Conservation (phyloP, 306 rosid species). For the Fragaria nilgerrensis region DNA sequence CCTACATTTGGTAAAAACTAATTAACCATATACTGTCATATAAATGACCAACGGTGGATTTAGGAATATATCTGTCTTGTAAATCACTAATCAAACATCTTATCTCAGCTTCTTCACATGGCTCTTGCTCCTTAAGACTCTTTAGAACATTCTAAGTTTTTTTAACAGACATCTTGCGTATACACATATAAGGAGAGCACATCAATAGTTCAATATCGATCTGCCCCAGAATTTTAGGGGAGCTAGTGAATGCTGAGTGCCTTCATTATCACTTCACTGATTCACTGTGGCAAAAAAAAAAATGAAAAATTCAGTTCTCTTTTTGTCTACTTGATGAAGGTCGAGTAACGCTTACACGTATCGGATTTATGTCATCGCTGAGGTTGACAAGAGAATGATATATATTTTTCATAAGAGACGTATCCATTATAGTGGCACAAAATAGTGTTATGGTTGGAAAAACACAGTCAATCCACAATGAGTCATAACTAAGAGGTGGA, state of each 20-base stretch:
- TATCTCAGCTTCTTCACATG: background rate
- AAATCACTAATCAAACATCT: background rate
- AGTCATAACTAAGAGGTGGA: background rate
- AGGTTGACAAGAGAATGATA: background rate
- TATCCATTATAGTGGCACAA: background rate
- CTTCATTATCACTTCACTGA: background rate
- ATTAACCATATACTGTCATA: background rate
- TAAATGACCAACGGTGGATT: background rate
- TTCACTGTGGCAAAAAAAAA: background rate
- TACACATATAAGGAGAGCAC: background rate
- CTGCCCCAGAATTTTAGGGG: no score
- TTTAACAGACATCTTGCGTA: background rate
- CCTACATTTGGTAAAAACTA: background rate
- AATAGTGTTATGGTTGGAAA: background rate
- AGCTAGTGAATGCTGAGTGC: background rate
- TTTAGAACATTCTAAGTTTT: background rate
- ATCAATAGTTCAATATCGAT: background rate
- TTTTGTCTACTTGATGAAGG: background rate
- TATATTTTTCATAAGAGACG: background rate
- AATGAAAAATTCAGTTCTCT: no score
- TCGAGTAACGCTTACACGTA: background rate
- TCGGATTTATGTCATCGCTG: background rate
- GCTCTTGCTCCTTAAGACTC: background rate
- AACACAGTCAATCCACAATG: background rate
- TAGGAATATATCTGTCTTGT: background rate